phyloP scores from a whole-genome alignment of 192 early-diverging fungal species.

The Linnemannia elongata region DNA sequence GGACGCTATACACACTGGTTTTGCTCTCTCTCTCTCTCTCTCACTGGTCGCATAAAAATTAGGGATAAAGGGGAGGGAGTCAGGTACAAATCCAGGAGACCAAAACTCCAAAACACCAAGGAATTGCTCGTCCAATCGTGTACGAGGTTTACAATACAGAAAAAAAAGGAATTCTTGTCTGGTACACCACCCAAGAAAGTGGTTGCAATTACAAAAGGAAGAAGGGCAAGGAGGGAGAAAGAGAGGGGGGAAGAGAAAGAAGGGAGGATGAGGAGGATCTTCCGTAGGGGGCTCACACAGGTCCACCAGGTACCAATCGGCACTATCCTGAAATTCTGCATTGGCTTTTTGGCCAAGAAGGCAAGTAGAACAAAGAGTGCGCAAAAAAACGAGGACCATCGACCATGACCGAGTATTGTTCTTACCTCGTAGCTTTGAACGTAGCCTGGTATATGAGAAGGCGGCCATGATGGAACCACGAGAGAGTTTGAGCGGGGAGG shows the following conservation, averaged over 20 bases:
- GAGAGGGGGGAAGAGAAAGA: neutral
- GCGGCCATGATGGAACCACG: constrained; percentile 17
- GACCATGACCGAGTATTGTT: neutral
- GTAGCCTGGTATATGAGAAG: constrained; percentile 17
- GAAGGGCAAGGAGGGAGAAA: neutral
- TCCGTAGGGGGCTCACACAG: neutral
- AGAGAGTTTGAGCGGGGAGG: constrained; percentile 11
- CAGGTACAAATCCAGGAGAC: constrained; percentile 29
- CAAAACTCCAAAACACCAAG: constrained; percentile 38
- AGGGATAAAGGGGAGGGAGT: neutral
- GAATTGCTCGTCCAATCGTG: neutral
- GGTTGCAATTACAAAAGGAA: neutral
- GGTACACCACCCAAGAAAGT: neutral
- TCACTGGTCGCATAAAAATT: constrained; percentile 5
- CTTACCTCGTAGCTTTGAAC: constrained; percentile 26
- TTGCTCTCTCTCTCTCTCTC: neutral
- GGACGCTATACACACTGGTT: neutral
- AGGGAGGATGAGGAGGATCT: neutral
- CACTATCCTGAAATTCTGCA: neutral
- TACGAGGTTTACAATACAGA: neutral
- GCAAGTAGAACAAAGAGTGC: neutral
- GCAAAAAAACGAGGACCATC: neutral
- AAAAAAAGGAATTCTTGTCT: neutral
- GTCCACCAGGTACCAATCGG: neutral
- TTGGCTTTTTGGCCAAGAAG: neutral